A percentile compares a stretch with the other conserved stretches of the same genome.
Evolutionary conservation across 163 green algal species (phyloP).

Genomic region (Scenedesmus sp.): DNA sequence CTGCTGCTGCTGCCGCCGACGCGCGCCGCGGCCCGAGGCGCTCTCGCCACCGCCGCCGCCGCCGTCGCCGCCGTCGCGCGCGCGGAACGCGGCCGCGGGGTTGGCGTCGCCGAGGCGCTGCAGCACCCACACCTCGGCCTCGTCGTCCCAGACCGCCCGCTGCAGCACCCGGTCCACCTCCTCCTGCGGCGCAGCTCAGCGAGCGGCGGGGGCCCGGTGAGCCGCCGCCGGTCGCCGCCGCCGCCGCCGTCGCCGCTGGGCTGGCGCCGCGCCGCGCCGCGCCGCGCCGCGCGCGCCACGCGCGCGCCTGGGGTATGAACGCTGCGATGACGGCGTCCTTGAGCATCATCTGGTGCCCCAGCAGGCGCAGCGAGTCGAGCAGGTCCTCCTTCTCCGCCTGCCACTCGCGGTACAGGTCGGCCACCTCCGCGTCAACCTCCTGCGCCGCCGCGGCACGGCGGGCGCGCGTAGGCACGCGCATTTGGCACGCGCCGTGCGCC

Average conservation of each 20-base stretch:
- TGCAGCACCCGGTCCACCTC: slow-evolving; percentile 80
- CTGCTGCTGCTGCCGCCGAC: slow-evolving; percentile 6
- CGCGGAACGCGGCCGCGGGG: slow-evolving; percentile 29
- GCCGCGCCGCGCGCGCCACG: not conserved
- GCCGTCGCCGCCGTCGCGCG: slow-evolving; percentile 1
- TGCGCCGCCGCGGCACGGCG: too few species aligned
- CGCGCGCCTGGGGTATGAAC: slow-evolving; percentile 72
- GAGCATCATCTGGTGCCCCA: slow-evolving; percentile 55
- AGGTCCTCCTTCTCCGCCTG: slow-evolving; percentile 63
- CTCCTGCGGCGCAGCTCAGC: too few species aligned
- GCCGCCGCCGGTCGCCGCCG: too few species aligned
- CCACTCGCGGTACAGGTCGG: slow-evolving; percentile 72
- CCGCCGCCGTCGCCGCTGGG: too few species aligned
- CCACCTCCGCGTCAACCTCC: slow-evolving; percentile 65
- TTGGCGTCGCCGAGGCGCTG: slow-evolving; percentile 59
- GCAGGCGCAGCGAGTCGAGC: slow-evolving; percentile 46
- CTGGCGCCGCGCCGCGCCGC: too few species aligned
- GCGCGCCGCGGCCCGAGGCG: not conserved
- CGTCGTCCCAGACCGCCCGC: slow-evolving; percentile 78
- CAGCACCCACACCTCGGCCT: slow-evolving; percentile 76
- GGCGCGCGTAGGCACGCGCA: too few species aligned
- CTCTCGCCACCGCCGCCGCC: slow-evolving; percentile 14
- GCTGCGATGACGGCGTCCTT: slow-evolving; percentile 75
- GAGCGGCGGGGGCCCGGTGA: too few species aligned
- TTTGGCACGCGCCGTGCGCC: too few species aligned